A percentile compares a stretch with the other conserved stretches of the same genome.
These are phyloP conservation scores for Inonotus hispidus DNA, from an alignment of 1,284 basidiomycete species.

Conservation along the genomic window DNA sequence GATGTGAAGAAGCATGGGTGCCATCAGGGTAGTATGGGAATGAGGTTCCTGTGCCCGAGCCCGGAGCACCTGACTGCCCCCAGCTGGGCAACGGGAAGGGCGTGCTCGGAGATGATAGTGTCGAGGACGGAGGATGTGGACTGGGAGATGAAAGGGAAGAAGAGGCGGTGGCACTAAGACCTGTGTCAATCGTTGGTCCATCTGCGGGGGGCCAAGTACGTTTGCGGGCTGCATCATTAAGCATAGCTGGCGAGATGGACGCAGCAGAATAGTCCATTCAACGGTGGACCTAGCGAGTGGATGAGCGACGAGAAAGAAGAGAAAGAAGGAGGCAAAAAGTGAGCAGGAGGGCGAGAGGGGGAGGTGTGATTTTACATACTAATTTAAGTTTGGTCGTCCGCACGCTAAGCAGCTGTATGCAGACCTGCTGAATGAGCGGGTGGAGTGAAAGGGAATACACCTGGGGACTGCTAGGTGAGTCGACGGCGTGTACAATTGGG, in stretches of 20 bases:
- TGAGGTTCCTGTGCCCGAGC: conserved; percentile 2
- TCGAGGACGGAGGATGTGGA: conserved; percentile 33
- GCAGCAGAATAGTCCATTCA: conserved; percentile 21
- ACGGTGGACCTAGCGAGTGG: neutral
- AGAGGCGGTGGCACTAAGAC: conserved; percentile 29
- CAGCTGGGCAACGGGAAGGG: conserved; percentile 24
- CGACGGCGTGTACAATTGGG: neutral
- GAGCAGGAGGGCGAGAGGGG: conserved; percentile 12
- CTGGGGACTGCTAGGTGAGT: neutral
- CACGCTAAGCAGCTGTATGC: conserved; percentile 11
- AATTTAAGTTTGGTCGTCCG: conserved; percentile 7
- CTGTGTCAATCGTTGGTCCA: conserved; percentile 37
- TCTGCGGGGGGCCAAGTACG: conserved; percentile 36
- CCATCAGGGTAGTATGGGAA: conserved; percentile 23
- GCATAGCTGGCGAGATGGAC: conserved; percentile 20
- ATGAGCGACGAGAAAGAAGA: neutral
- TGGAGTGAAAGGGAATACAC: neutral
- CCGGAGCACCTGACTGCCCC: conserved; percentile 19
- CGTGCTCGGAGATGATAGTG: conserved; percentile 24
- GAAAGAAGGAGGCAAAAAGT: conserved; percentile 2
- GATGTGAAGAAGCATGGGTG: conserved; percentile 23
- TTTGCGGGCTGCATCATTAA: conserved; percentile 23
- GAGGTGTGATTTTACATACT: conserved; percentile 20
- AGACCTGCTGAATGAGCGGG: neutral
- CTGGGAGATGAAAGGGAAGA: conserved; percentile 32